A percentile compares a stretch with the other conserved stretches of the same genome.
These are phyloP conservation scores for Beauveria asiatica DNA, from an alignment of 2,329 filamentous ascomycete genomes.

Conservation along the genomic window DNA sequence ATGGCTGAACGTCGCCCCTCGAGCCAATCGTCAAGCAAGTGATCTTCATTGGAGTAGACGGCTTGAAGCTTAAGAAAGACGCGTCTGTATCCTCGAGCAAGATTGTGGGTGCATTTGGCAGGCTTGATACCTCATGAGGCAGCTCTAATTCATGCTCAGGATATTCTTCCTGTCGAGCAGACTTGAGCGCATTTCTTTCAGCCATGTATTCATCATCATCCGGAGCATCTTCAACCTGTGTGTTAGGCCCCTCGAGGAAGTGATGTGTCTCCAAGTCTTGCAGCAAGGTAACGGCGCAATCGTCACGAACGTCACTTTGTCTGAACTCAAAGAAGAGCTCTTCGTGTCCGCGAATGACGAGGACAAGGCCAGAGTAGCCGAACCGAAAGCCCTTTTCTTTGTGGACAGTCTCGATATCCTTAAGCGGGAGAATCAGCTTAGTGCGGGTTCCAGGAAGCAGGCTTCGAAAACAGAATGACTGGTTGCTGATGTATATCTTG, in stretches of 20 bases:
- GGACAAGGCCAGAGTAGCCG: conserved; percentile 79
- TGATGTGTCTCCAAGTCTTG: conserved; percentile 65
- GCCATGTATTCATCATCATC: conserved; percentile 67
- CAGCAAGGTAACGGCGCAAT: conserved; percentile 76
- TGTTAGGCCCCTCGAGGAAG: conserved; percentile 60
- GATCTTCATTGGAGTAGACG: conserved; percentile 66
- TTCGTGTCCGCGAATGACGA: conserved; percentile 91
- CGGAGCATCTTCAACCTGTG: conserved; percentile 59
- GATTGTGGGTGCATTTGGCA: conserved; percentile 60
- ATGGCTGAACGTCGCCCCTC: conserved; percentile 91
- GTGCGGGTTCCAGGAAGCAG: conserved; percentile 81
- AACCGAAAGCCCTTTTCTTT: conserved; percentile 94
- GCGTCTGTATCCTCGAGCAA: conserved; percentile 83
- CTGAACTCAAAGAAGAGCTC: conserved; percentile 95
- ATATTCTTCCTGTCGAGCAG: conserved; percentile 54
- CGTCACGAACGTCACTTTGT: conserved; percentile 69
- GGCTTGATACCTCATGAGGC: conserved; percentile 35
- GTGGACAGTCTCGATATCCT: conserved; percentile 84
- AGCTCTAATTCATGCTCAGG: conserved; percentile 42
- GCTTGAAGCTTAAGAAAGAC: conserved; percentile 88
- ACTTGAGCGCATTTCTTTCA: conserved; percentile 72
- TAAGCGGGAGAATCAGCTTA: conserved; percentile 83
- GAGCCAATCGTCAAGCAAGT: conserved; percentile 96
- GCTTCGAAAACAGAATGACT: conserved; percentile 86
- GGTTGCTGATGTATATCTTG: conserved; percentile 89